A percentile compares a stretch with the other conserved stretches of the same genome.
These are phyloP conservation scores for Saccharum officinarum DNA, from an alignment of 176 grass and related monocot genomes.

Conservation along the genomic window DNA sequence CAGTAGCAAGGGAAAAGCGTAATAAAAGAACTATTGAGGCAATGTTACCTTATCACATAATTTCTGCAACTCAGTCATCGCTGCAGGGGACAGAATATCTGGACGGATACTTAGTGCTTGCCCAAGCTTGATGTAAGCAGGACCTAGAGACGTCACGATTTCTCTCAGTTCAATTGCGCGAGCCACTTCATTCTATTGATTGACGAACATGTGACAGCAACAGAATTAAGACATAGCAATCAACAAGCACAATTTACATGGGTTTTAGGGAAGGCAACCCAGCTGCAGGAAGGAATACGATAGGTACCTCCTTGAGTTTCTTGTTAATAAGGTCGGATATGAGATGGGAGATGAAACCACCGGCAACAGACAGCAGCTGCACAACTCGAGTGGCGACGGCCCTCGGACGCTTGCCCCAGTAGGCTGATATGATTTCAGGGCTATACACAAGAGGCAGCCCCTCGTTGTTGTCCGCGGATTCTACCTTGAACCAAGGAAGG, in stretches of 20 bases:
- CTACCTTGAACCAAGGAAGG: conserved; percentile 45
- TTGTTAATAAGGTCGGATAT: conserved; percentile 76
- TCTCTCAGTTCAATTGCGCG: conserved; percentile 93
- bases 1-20: neutral
- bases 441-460: conserved; percentile 81
- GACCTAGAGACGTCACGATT: conserved; percentile 93
- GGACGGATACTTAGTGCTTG: conserved; percentile 93
- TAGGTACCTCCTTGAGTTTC: conserved; percentile 82
- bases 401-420: conserved; percentile 78
- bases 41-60: conserved; percentile 77
- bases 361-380: conserved; percentile 86
- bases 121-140: conserved; percentile 95
- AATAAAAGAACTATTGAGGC: neutral
- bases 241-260: neutral
- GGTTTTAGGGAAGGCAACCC: neutral
- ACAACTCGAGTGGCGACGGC: conserved; percentile 75
- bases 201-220: neutral
- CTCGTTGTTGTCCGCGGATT: conserved; percentile 49
- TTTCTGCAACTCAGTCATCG: conserved; percentile 94
- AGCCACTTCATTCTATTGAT: conserved; percentile 69
- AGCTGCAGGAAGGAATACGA: neutral
- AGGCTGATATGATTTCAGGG: conserved; percentile 78
- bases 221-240: conserved; percentile 1
- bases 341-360: conserved; percentile 85
- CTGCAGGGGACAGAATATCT: conserved; percentile 91